Evolutionary conservation across 192 early-diverging fungal species (phyloP), one percentile per base, ranked within the genome.

Genomic region (Backusella psychrophila): DNA sequence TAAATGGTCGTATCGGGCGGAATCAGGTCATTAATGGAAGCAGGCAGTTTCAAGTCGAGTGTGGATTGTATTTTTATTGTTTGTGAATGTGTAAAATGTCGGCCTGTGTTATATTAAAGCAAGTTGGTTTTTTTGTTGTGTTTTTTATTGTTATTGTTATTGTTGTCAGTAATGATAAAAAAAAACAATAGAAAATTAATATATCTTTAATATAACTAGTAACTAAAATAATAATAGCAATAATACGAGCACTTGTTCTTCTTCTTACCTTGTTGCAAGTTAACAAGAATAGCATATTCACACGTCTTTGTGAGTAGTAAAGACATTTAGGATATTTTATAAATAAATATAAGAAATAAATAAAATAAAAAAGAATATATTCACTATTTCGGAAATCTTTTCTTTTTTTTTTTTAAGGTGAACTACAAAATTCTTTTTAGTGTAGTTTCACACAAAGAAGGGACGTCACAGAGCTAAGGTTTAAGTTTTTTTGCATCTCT

Each of bases 251-350:
- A 9, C 6, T 31, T 31, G 5, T 19, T 49, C 4, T n/a, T 63
- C 35, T 33, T 35, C 21, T 38, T 23, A 79, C 80, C 80, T 82
- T 78, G 66, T 75, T 82, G 72, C n/a, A 82, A 73, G 23, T 63
- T 74, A 42, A 82, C 77, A 53, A 82, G 73, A n/a, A 82, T 52
- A 29, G 77, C 80, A 78, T 82, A 82, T 31, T 82, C 76, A 66
- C 80, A 82, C 38, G 76, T 78, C 65, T 78, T 77, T 39, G 80
- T 82, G 34, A 82, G 74, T 44, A 82, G 65, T 44, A 82, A 66
- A 66, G 80, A 77, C 80, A 82, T 39, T 39, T 82, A n/a, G 75
- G 56, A 63, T 63, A 63, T 63, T 63, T 63, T 63, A 63, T 63
- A 63, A 33, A 63, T 63, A 29, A 12, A 29, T 59, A 59, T 33